These are phyloP conservation scores for Cardamine resedifolia DNA, from an alignment of 345 rosid species.

Conservation along the genomic window DNA sequence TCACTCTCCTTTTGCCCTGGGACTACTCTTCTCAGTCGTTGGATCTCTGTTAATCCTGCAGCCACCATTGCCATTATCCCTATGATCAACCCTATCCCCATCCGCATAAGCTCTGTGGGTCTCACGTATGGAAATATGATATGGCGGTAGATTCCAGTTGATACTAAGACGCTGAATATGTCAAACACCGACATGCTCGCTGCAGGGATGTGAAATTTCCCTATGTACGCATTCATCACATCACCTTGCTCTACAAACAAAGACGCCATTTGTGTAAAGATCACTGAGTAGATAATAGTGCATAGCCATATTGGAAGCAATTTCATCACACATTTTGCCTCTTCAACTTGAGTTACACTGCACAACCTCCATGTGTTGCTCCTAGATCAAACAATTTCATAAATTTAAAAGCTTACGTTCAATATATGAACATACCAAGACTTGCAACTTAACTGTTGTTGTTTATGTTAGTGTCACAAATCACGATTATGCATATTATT, in stretches of 20 bases:
- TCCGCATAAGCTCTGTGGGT: slow-evolving; percentile 74
- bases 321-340: slow-evolving; percentile 69
- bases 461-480: too few relatives aligned
- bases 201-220: slow-evolving; percentile 71
- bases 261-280: slow-evolving; percentile 79
- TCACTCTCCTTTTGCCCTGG: slow-evolving; percentile 57
- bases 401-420: not conserved
- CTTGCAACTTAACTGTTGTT: not conserved
- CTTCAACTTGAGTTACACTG: slow-evolving; percentile 86
- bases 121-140: slow-evolving; percentile 69
- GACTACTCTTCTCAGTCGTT: slow-evolving; percentile 46
- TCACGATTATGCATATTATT: too few relatives aligned
- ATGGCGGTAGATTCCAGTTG: slow-evolving; percentile 69
- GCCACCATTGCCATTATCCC: slow-evolving; percentile 82
- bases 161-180: slow-evolving; percentile 67
- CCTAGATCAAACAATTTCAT: not conserved
- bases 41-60: slow-evolving; percentile 71
- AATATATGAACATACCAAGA: too few relatives aligned
- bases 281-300: slow-evolving; percentile 70
- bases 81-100: slow-evolving; percentile 80
- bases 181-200: slow-evolving; percentile 95
- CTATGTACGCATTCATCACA: slow-evolving; percentile 58
- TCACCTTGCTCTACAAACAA: slow-evolving; percentile 71
- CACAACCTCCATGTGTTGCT: slow-evolving; percentile 69
- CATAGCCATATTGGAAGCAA: slow-evolving; percentile 70